phyloP scores from a whole-genome alignment of 2,329 filamentous ascomycete species.

The Aaosphaeria arxii region DNA sequence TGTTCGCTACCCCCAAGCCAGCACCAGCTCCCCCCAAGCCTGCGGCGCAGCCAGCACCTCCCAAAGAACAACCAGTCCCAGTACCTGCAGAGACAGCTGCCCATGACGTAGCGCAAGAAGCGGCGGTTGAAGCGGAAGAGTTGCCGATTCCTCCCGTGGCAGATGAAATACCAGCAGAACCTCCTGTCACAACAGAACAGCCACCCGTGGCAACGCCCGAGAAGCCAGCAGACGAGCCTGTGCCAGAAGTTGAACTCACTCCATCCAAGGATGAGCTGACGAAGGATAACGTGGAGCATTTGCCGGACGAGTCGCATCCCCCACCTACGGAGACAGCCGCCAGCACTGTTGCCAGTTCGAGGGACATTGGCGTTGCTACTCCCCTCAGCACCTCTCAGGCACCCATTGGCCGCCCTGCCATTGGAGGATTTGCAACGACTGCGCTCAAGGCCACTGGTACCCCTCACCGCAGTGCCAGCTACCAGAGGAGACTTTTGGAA shows the following conservation, averaged over 20 bases:
- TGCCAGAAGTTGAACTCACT: conserved; percentile 52
- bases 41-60: conserved; percentile 29
- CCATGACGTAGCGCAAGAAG: conserved; percentile 37
- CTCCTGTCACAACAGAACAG: conserved; percentile 24
- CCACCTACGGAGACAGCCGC: conserved; percentile 78
- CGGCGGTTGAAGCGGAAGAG: conserved; percentile 41
- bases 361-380: conserved; percentile 62
- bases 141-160: conserved; percentile 33
- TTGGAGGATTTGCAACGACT: conserved; percentile 75
- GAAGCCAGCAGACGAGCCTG: conserved; percentile 46
- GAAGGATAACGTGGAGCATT: conserved; percentile 85
- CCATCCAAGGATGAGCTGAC: conserved; percentile 82
- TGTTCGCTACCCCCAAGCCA: conserved; percentile 52
- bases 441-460: conserved; percentile 73
- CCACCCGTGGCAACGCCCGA: conserved; percentile 28
- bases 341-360: conserved; percentile 84
- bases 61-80: conserved; percentile 36
- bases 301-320: conserved; percentile 77
- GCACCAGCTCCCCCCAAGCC: conserved; percentile 39
- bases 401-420: conserved; percentile 58
- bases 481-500: conserved; percentile 82
- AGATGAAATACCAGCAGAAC: conserved; percentile 35
- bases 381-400: conserved; percentile 57
- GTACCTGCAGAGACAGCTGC: conserved; percentile 35
- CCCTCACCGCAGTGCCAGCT: conserved; percentile 68